Conservation (phyloP, 495 filamentous ascomycete genomes). For the Talaromyces trachyspermus region DNA sequence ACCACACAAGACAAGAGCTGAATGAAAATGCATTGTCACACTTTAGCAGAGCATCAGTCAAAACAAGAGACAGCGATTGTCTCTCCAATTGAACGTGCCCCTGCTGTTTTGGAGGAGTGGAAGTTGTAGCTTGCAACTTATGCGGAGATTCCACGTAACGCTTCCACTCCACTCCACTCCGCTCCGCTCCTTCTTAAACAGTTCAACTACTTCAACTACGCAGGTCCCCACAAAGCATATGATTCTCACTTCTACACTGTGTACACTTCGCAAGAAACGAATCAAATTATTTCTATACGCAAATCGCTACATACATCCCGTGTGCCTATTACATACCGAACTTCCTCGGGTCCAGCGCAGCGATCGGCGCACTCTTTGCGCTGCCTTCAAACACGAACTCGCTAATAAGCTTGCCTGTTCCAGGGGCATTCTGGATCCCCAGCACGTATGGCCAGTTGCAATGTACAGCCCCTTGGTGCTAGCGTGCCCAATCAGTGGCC, state of each 20-base stretch:
- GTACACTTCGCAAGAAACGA: not conserved
- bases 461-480: slow-evolving; percentile 70
- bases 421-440: slow-evolving; percentile 96
- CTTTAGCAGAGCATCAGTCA: slow-evolving; percentile 3
- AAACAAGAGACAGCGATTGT: slow-evolving; percentile 4
- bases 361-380: slow-evolving; percentile 67
- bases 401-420: slow-evolving; percentile 81
- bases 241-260: too few species aligned
- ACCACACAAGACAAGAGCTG: slow-evolving; percentile 1
- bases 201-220: not conserved
- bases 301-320: not conserved
- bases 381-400: slow-evolving; percentile 78
- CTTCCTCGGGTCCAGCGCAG: slow-evolving; percentile 59
- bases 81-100: slow-evolving; percentile 1
- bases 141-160: slow-evolving; percentile 7
- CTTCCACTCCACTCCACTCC: not conserved
- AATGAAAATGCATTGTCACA: slow-evolving; percentile 3
- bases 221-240: too few species aligned
- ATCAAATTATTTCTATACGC: not conserved
- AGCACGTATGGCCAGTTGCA: slow-evolving; percentile 90
- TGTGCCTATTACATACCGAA: slow-evolving; percentile 26
- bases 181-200: slow-evolving; percentile 2
- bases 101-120: not conserved
- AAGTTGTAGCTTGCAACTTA: not conserved
- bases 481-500: slow-evolving; percentile 73